phyloP scores from a whole-genome alignment of 139 green algal genomes.

The Tetratostichococcus sp. region DNA sequence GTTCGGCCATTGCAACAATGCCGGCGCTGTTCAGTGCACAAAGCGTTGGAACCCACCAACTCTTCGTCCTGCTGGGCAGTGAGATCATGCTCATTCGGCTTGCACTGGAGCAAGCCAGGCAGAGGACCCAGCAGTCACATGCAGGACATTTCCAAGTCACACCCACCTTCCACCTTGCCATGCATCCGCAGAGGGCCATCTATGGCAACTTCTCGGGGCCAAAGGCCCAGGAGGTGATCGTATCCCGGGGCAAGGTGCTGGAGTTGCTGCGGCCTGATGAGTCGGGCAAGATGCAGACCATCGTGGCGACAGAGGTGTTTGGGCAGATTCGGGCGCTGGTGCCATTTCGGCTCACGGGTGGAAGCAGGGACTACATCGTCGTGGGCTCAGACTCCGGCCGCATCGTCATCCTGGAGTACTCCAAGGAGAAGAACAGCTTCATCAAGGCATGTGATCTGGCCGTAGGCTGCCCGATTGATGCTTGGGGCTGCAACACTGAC shows the following conservation, averaged over 20 bases:
- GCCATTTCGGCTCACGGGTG: slow-evolving; percentile 87
- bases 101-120: too few relatives aligned
- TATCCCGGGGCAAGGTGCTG: slow-evolving; percentile 83
- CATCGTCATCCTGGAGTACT: slow-evolving; percentile 94
- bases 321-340: slow-evolving; percentile 79
- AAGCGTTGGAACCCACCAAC: too few relatives aligned
- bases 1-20: too few relatives aligned
- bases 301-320: slow-evolving; percentile 60
- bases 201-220: slow-evolving; percentile 94
- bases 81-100: too few relatives aligned
- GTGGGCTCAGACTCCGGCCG: slow-evolving; percentile 89
- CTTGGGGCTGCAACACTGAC: too few relatives aligned
- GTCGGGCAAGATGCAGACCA: slow-evolving; percentile 66
- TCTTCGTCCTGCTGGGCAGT: too few relatives aligned
- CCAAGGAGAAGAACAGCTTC: slow-evolving; percentile 80
- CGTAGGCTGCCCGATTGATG: too few relatives aligned
- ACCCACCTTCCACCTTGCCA: too few relatives aligned
- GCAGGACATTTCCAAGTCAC: too few relatives aligned
- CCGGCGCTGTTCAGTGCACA: too few relatives aligned
- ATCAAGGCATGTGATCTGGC: slow-evolving; percentile 58
- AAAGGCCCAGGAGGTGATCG: slow-evolving; percentile 95
- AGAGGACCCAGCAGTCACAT: too few relatives aligned
- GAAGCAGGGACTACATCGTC: slow-evolving; percentile 82
- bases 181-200: slow-evolving; percentile 77
- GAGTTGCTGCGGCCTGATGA: slow-evolving; percentile 95